Percentiles rank a stretch among this genome's conserved stretches.
These are phyloP conservation scores for Apiosordaria backusii DNA, from an alignment of 495 filamentous ascomycete species.

Conservation along the genomic window DNA sequence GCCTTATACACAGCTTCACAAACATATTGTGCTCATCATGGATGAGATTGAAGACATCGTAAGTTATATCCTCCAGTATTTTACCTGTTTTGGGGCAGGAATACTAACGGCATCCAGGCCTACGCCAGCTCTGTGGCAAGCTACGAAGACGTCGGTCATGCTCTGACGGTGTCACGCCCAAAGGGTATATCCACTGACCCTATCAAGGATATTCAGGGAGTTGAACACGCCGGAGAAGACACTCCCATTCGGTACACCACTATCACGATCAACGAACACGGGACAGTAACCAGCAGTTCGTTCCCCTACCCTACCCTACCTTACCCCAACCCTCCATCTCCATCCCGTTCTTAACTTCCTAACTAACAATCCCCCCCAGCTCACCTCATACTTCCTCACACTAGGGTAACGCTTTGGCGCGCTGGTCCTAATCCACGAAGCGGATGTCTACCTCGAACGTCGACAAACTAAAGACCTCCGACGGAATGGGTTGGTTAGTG, in stretches of 20 bases:
- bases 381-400: conserved; percentile 39
- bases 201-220: too few species aligned
- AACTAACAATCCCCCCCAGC: conserved; percentile 28
- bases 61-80: too few species aligned
- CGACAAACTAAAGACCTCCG: conserved; percentile 67
- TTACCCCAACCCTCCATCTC: neutral
- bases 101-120: neutral
- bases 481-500: conserved; percentile 73
- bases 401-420: conserved; percentile 44
- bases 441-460: conserved; percentile 56
- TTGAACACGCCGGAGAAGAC: too few species aligned
- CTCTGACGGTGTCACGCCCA: too few species aligned
- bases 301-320: neutral
- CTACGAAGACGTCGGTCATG: neutral
- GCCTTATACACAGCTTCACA: neutral
- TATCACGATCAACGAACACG: conserved; percentile 26
- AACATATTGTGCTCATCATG: neutral
- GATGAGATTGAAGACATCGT: neutral
- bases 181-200: too few species aligned
- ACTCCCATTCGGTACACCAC: conserved; percentile 19
- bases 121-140: neutral
- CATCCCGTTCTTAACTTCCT: neutral
- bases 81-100: too few species aligned
- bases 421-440: conserved; percentile 44
- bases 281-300: neutral